Base-by-base conservation (phyloP, 1,139 yeast species). In the Protomyces gravidus region DNA sequence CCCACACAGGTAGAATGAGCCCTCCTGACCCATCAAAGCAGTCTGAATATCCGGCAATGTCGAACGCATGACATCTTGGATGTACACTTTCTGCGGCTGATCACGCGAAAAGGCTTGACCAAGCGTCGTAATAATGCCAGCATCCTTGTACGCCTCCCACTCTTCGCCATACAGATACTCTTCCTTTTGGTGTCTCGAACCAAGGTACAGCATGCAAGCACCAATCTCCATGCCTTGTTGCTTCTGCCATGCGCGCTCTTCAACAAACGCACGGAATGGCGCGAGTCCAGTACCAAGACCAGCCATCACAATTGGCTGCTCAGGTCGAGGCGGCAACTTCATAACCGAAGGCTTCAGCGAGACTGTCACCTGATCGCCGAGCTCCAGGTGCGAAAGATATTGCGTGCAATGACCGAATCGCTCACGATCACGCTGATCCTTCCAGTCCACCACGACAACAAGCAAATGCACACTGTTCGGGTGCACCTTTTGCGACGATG, bases 91-190 rank as follows among this genome's bases (percentile, higher is more conserved):
- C 72, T 89, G 81, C 6, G 94, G 89, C 75, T 92, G 98, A 74
- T 92, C 98, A 80, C 98, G 86, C 27, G 97, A 89, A 78, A 92
- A 92, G 1, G 98, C 98, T 33, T 97, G 97, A 67, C 98, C 98
- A 67, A 92, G 85, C 70, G 89, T 95, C 11, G 97, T 92, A 70
- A 92, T 80, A 63, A 92, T 74, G 55, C 96, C 96, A 2, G 96
- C 96, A 69, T 84, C 90, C 75, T 84, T 83, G 74, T 88, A 89
- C 23, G 97, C 96, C 75, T 92, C 97, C 95, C 97, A 92, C 66
- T 89, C 78, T 75, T 92, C 97, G 71, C 98, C 98, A 69, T 90
- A 90, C 70, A 92, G 80, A 70, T 90, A 92, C 73, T 92, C 98
- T 74, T 92, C 96, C 73, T 88, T 85, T 76, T 85, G 88, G 75